Percentiles rank a stretch among this genome's conserved stretches.
Conservation (phyloP, 495 filamentous ascomycete genomes). For the Hypoxylon crocopeplum region DNA sequence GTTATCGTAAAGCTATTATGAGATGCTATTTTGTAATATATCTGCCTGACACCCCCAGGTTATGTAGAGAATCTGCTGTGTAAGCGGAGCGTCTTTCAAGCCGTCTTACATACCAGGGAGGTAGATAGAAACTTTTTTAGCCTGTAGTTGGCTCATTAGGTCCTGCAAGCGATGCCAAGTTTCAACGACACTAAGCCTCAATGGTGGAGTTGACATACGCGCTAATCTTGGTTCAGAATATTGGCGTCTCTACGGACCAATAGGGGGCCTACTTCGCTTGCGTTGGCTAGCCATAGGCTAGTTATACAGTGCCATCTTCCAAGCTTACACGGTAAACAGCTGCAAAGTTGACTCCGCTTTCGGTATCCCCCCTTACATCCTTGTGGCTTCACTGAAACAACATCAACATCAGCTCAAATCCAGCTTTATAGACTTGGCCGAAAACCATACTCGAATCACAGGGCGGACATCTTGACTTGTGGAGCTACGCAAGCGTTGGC, state of each 20-base stretch:
- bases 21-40: no score
- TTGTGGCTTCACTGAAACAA: background rate
- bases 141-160: background rate
- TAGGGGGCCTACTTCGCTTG: constrained; percentile 17
- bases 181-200: background rate
- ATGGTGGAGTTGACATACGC: background rate
- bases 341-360: no score
- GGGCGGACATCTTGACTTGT: background rate
- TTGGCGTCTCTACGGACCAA: constrained; percentile 8
- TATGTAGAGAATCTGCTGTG: no score
- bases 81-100: background rate
- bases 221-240: constrained; percentile 7
- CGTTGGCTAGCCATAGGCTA: constrained; percentile 14
- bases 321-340: no score
- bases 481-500: no score
- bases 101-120: no score
- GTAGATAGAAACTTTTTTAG: no score
- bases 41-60: no score
- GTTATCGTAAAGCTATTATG: no score
- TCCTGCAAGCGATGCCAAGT: background rate
- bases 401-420: no score
- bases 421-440: background rate
- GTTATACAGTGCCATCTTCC: constrained; percentile 7
- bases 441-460: background rate
- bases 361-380: background rate